Evolutionary conservation across 805 yeast genomes (phyloP), one percentile per base, ranked within the genome.

Genomic region (Priceomyces carsonii): DNA sequence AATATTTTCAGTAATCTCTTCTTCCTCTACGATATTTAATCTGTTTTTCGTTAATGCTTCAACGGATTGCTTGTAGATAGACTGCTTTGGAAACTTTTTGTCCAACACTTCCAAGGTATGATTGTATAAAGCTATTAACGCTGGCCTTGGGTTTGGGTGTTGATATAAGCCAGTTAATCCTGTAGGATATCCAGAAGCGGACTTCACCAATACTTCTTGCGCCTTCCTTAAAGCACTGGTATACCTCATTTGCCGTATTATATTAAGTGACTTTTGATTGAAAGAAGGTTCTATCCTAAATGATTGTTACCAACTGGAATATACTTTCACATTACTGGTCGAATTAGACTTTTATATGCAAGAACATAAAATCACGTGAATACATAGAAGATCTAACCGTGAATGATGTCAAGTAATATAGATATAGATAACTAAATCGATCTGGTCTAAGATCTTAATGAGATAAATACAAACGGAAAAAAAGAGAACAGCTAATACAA

Each of bases 61-160:
- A 5, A 82, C 82, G 1, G 93, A 75, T 52, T 81, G 82, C 59
- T 81, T 76, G 65, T 87, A 87, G 16, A 87, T 78, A n/a, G 88
- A 77, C 18, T 77, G 74, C 34, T 73, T 63, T 24, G 95, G 95
- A 58, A 80, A 81, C 51, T 79, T 75, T 25, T 66, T 70, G 25
- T 72, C 63, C 50, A 86, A 66, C 29, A 75, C 71, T 26, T 63
- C 60, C 50, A 86, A 66, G 2, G 95, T 87, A 39, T 82, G 76
- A 46, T 75, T 76, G 66, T 87, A 87, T 29, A 87, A 66, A 23
- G 83, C 74, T 38, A 78, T 66, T 50, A 87, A 69, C 3, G 89
- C 85, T 2, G 91, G 90, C 58, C 87, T 77, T 35, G 95, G 95
- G 55, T 82, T 75, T 33, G 95, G 95, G 59, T 85, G 93, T 57